phyloP scores from a whole-genome alignment of 2,329 filamentous ascomycete genomes.

The Orbilia javanica region DNA sequence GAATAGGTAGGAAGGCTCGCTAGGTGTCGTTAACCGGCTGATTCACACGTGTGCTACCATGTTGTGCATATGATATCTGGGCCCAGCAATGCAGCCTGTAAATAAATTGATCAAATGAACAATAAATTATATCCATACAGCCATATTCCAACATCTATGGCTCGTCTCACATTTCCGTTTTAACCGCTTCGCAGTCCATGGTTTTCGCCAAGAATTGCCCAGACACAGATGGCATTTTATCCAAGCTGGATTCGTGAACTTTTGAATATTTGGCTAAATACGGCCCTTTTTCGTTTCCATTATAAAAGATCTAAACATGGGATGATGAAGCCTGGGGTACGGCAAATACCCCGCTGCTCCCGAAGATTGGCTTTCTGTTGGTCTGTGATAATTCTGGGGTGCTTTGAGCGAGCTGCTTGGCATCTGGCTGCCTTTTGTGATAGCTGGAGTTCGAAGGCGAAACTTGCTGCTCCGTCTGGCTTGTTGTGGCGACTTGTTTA shows the following conservation, averaged over 20 bases:
- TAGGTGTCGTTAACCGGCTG: conserved; percentile 52
- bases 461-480: not conserved
- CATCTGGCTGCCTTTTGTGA: conserved; percentile 9
- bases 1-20: conserved; percentile 23
- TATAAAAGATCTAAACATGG: conserved; percentile 42
- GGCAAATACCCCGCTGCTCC: conserved; percentile 45
- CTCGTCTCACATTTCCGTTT: conserved; percentile 41
- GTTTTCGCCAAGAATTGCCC: conserved; percentile 22
- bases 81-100: conserved; percentile 12
- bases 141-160: conserved; percentile 11
- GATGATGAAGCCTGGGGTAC: conserved; percentile 34
- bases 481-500: not conserved
- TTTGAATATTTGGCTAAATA: conserved; percentile 52
- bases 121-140: conserved; percentile 32
- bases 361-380: conserved; percentile 11
- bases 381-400: conserved; percentile 10
- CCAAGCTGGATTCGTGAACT: conserved; percentile 26
- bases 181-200: conserved; percentile 25
- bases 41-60: conserved; percentile 43
- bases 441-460: no score
- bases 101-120: conserved; percentile 17
- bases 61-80: conserved; percentile 19
- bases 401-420: conserved; percentile 8
- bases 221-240: conserved; percentile 31
- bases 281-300: conserved; percentile 49